Percentiles rank a stretch among this genome's conserved stretches.
phyloP scores from a whole-genome alignment of 768 basidiomycete species.

The Boletus bicolor region DNA sequence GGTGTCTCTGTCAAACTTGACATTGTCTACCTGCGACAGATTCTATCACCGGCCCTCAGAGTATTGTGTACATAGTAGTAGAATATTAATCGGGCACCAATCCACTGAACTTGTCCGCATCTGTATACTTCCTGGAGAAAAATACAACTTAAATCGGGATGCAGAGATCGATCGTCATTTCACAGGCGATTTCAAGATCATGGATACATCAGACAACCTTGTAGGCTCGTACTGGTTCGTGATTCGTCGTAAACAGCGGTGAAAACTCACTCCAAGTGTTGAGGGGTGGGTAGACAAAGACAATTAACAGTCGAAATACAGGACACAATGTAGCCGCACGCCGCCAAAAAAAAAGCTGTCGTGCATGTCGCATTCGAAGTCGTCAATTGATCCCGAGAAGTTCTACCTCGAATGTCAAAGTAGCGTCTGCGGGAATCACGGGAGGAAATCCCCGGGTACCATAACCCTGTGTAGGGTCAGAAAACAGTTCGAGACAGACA shows the following conservation, averaged over 20 bases:
- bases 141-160: background rate
- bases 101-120: background rate
- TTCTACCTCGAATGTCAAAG: conserved; percentile 81
- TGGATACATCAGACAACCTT: background rate
- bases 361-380: conserved; percentile 19
- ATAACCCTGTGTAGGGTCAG: conserved; percentile 51
- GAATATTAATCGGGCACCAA: background rate
- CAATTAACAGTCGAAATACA: conserved; percentile 23
- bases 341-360: conserved; percentile 12
- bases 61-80: background rate
- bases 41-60: too few relatives aligned
- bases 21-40: background rate
- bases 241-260: background rate
- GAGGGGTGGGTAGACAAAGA: conserved; percentile 10
- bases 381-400: conserved; percentile 62
- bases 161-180: background rate
- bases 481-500: background rate
- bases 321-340: conserved; percentile 24
- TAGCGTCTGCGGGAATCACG: conserved; percentile 73
- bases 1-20: too few relatives aligned
- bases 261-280: background rate
- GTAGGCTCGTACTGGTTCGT: background rate
- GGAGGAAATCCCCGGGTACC: conserved; percentile 74
- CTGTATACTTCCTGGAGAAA: background rate
- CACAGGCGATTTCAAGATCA: background rate